Evolutionary conservation across 805 yeast species (phyloP).

Genomic region (Schwanniomyces occidentalis): DNA sequence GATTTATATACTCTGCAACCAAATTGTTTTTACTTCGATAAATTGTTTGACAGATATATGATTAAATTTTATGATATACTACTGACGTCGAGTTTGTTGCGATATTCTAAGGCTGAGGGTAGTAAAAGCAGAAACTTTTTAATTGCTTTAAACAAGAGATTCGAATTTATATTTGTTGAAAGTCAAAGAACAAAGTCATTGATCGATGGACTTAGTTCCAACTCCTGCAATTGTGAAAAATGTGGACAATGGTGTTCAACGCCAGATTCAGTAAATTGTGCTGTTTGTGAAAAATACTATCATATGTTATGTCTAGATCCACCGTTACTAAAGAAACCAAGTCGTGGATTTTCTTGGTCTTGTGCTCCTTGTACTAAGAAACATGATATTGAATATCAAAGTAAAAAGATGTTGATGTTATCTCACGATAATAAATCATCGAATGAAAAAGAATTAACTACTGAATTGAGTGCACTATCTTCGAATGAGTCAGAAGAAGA

Average conservation of each 20-base stretch:
- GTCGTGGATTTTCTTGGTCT: conserved; percentile 87
- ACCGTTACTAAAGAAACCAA: conserved; percentile 75
- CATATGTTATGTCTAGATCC: conserved; percentile 88
- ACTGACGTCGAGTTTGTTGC: conserved; percentile 53
- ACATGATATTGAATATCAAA: conserved; percentile 46
- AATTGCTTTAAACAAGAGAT: conserved; percentile 63
- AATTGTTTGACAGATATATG: conserved; percentile 84
- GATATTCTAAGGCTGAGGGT: conserved; percentile 26
- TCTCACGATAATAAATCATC: conserved; percentile 43
- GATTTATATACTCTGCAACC: conserved; percentile 58
- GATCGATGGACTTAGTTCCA: conserved; percentile 57
- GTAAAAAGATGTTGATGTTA: conserved; percentile 40
- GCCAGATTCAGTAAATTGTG: conserved; percentile 72
- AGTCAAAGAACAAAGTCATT: conserved; percentile 62
- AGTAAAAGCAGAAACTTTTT: conserved; percentile 62
- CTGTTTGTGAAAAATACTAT: conserved; percentile 66
- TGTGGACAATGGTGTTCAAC: conserved; percentile 85
- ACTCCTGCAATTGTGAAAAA: conserved; percentile 57
- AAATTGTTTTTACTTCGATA: conserved; percentile 79
- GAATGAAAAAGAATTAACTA: conserved; percentile 34
- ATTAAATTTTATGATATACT: conserved; percentile 77
- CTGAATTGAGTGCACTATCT: conserved; percentile 16
- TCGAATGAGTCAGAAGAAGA: conserved; percentile 6
- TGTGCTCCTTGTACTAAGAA: conserved; percentile 76
- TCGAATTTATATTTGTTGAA: conserved; percentile 75